Base-by-base conservation (phyloP, 371 early-diverging fungal genomes). In the Mortierella sp. region DNA sequence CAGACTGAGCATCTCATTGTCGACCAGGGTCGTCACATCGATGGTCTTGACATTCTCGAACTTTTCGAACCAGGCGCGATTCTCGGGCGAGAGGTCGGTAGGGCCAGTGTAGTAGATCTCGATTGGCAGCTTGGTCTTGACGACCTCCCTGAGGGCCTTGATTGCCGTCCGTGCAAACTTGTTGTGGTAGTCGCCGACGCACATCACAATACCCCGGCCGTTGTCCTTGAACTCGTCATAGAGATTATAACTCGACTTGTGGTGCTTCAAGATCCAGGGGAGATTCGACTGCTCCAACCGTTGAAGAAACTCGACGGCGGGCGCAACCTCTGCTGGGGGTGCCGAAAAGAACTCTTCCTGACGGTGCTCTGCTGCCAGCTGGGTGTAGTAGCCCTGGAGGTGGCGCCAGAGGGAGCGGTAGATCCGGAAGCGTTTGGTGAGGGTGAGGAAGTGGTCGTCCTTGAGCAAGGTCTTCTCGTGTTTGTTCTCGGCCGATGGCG, bases 171-270 rank as follows among this genome's bases (percentile, higher is more conserved):
- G 76, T 11, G 94, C 95, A 63, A 86, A 88, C n/a, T 87, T 86
- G 63, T 91, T 88, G 74, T 94, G 94, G 55, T 80, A 61, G 40
- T 92, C 87, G 45, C 94, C 95, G 1, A 92, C 89, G 43, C 92
- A 91, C 74, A 95, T 89, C 22, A 95, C 94, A 69, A 94, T 91
- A 3, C 95, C 95, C 52, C 87, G 70, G 0, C 90, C 90, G 7
- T 79, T 75, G 31, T 66, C 40, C 40, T 71, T 73, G 41, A 70
- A 52, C 13, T 63, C 64, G 16, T 48, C 31, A 26, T 55, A 66
- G 43, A 83, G 76, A 29, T 75, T 70, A 26, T 68, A 83, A 39
- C 47, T 75, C 19, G 72, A 72, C 44, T 71, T 71, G 55, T 71
- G 68, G 37, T 66, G 68, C 11, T 63, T 69, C 31, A 43, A 19